Evolutionary conservation across 2,329 filamentous ascomycete genomes (phyloP), one percentile per base, ranked within the genome.

Genomic region (Trichoderma sp.): DNA sequence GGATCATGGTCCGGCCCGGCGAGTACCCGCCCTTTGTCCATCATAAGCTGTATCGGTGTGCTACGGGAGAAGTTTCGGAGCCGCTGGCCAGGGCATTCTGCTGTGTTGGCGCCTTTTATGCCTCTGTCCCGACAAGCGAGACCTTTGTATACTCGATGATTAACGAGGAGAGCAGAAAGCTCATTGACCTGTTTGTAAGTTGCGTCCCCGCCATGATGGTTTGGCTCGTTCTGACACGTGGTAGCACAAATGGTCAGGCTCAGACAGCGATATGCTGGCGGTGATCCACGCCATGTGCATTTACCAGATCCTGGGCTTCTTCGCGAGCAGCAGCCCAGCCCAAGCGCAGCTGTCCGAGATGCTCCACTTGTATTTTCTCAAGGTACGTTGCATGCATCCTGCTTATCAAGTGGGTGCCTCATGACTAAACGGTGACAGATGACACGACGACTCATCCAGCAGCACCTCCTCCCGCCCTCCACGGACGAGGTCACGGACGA

Each of bases 251-350:
- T 39, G 34, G 34, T 39, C 34, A 39, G 34, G 34, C 10, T 39
- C 34, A 14, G 34, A 39, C 12, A 39, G 34, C 34, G 34, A 39
- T 14, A 39, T 39, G 34, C 12, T 39, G 10, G 34, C 34, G 10
- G 34, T 39, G 3, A 54, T 67, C 15, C 66, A 67, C 24, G 66
- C 66, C 43, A 67, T 67, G 66, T 67, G 66, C 43, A 50, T 67
- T 6, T 67, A 67, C 30, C 66, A 67, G 63, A 67, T 67, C 12
- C 30, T 67, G 9, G 66, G 63, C 24, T 67, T 67, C 45, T 66
- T 67, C 19, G 52, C 24, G n/a, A 48, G 66, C 45, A 55, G 47
- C n/a, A 63, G 54, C 30, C 39, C 51, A 12, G 63, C 65, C 2
- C 57, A 66, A 14, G 57, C 55, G 12, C 51, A 54, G 15, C 39